phyloP scores from a whole-genome alignment of 805 yeast species.

The Schwanniomyces polymorphus region DNA sequence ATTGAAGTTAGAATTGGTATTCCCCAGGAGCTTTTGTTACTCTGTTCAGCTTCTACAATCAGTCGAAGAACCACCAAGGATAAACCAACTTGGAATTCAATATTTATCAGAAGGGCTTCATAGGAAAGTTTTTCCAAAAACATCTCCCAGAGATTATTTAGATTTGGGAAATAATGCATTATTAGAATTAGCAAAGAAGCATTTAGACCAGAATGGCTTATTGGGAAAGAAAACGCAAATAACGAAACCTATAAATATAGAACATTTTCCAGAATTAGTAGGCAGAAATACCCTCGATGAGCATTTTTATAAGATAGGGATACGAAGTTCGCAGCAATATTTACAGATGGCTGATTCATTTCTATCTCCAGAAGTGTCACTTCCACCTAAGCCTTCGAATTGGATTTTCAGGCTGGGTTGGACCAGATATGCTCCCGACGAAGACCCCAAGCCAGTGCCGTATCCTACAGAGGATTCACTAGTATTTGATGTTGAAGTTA shows the following conservation, averaged over 20 bases:
- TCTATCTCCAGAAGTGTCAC: constrained; percentile 19
- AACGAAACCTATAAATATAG: constrained; percentile 54
- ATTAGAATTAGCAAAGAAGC: constrained; percentile 56
- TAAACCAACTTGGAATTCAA: constrained; percentile 81
- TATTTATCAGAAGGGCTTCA: constrained; percentile 63
- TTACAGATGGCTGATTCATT: constrained; percentile 49
- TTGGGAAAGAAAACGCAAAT: constrained; percentile 72
- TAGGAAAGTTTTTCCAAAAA: constrained; percentile 56
- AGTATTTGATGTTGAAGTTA: constrained; percentile 87
- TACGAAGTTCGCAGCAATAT: constrained; percentile 59
- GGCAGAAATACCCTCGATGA: constrained; percentile 73
- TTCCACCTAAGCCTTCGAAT: constrained; percentile 41
- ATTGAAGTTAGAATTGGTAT: neutral
- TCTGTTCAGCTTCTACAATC: neutral
- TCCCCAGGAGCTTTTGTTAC: neutral
- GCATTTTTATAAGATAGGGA: constrained; percentile 78
- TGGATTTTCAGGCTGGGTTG: constrained; percentile 77
- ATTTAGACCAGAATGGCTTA: constrained; percentile 62
- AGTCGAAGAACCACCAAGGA: constrained; percentile 46
- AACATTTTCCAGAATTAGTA: constrained; percentile 67
- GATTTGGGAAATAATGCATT: constrained; percentile 30
- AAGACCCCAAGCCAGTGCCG: constrained; percentile 54
- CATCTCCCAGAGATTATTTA: constrained; percentile 22
- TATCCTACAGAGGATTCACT: constrained; percentile 72
- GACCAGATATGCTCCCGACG: constrained; percentile 65